Conservation (phyloP, 1,284 basidiomycete species). For the Cutaneotrichosporon cutaneum region DNA sequence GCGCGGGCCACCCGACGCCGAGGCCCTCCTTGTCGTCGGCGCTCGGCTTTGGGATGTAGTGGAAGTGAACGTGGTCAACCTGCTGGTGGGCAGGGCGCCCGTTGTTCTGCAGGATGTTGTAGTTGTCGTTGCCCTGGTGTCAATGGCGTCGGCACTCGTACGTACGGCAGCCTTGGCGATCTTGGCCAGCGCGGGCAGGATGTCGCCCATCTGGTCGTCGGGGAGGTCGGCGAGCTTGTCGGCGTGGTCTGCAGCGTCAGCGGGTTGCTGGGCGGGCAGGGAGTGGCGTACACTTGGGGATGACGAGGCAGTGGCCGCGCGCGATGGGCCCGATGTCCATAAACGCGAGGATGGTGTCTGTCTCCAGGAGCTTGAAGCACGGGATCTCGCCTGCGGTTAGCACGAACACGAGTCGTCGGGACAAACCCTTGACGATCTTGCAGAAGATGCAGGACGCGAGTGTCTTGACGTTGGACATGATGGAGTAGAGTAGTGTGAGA, state of each 20-base stretch:
- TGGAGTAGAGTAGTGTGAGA: neutral
- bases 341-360: conserved; percentile 70
- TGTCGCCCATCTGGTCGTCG: conserved; percentile 72
- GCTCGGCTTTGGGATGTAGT: conserved; percentile 73
- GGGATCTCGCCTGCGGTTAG: conserved; percentile 55
- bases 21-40: conserved; percentile 70
- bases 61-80: conserved; percentile 84
- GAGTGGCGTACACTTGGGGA: conserved; percentile 92
- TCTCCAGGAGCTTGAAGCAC: conserved; percentile 80
- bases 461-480: conserved; percentile 1
- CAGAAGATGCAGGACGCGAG: conserved; percentile 74
- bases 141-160: neutral
- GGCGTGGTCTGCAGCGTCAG: conserved; percentile 64
- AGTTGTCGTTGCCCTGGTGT: conserved; percentile 63
- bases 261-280: no score
- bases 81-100: conserved; percentile 73
- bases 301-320: conserved; percentile 72
- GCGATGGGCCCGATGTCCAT: conserved; percentile 86
- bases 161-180: conserved; percentile 62
- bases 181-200: conserved; percentile 78
- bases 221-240: conserved; percentile 75
- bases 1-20: conserved; percentile 69
- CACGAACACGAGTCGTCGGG: conserved; percentile 2
- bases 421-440: conserved; percentile 79
- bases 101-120: conserved; percentile 88